Evolutionary conservation across 2,329 filamentous ascomycete genomes (phyloP).

Genomic region (Macrophomina phaseolina): DNA sequence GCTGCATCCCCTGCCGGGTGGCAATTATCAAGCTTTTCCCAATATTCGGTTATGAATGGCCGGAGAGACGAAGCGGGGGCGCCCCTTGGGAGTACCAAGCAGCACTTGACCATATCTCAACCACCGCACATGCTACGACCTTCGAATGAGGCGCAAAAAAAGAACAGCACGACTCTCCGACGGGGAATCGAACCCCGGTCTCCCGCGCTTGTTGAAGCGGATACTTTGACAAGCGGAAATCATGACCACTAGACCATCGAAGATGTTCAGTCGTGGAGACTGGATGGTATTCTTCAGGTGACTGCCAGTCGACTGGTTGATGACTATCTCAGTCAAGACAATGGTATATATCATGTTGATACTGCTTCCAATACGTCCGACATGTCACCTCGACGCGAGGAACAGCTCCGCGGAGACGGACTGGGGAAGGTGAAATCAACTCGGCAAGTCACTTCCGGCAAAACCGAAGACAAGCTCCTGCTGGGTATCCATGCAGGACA

Average conservation of each 20-base stretch:
- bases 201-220: not conserved
- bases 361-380: not conserved
- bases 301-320: not conserved
- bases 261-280: not conserved
- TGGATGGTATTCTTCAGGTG: not conserved
- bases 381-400: not conserved
- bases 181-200: slow-evolving; percentile 11
- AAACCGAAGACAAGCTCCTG: not conserved
- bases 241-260: not conserved
- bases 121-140: too few relatives aligned
- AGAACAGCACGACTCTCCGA: not conserved
- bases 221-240: not conserved
- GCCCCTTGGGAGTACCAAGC: too few relatives aligned
- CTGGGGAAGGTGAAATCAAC: not conserved
- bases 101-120: too few relatives aligned
- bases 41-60: too few relatives aligned
- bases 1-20: too few relatives aligned
- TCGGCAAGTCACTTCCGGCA: not conserved
- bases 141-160: not conserved
- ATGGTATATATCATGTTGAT: too few relatives aligned
- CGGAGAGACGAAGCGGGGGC: too few relatives aligned
- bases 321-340: too few relatives aligned
- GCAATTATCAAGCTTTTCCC: too few relatives aligned
- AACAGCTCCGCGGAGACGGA: slow-evolving; percentile 3
- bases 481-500: not conserved